Evolutionary conservation across 805 yeast species (phyloP).

Genomic region (Ogataea nakhonphanomensis): DNA sequence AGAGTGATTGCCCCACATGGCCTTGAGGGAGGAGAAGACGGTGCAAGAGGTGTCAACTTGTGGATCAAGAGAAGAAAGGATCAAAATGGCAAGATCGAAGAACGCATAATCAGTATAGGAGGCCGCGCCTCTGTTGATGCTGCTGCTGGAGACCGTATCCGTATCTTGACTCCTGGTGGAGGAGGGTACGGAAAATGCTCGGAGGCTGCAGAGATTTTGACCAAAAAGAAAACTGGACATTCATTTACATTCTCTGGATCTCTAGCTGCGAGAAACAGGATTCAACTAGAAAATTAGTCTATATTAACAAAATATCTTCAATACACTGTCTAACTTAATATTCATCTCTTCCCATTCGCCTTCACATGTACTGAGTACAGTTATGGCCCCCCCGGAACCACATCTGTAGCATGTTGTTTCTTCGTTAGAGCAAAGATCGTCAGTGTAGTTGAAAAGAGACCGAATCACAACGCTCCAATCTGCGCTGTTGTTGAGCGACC

Average conservation of each 20-base stretch:
- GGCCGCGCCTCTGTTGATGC: slow-evolving; percentile 66
- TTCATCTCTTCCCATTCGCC: slow-evolving; percentile 94
- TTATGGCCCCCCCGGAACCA: slow-evolving; percentile 99
- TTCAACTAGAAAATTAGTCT: slow-evolving; percentile 30
- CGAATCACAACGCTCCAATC: slow-evolving; percentile 97
- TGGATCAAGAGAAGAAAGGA: slow-evolving; percentile 38
- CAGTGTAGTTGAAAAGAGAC: slow-evolving; percentile 64
- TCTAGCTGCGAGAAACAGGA: slow-evolving; percentile 27
- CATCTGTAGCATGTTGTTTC: slow-evolving; percentile 58
- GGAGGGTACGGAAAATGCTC: slow-evolving; percentile 66
- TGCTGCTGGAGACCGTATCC: slow-evolving; percentile 59
- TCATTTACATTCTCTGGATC: slow-evolving; percentile 32
- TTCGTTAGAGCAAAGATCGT: slow-evolving; percentile 35
- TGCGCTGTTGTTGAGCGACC: slow-evolving; percentile 82
- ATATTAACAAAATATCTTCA: slow-evolving; percentile 55
- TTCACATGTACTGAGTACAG: slow-evolving; percentile 75
- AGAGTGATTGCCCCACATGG: slow-evolving; percentile 86
- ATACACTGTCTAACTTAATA: slow-evolving; percentile 72
- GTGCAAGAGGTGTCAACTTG: slow-evolving; percentile 64
- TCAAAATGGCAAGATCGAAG: slow-evolving; percentile 31
- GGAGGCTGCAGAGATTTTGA: not conserved
- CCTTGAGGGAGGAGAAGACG: slow-evolving; percentile 75
- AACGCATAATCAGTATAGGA: slow-evolving; percentile 51
- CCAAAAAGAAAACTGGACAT: slow-evolving; percentile 12
- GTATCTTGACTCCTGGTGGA: slow-evolving; percentile 80